Conservation (phyloP, 805 yeast genomes). For the Lachancea fermentati region DNA sequence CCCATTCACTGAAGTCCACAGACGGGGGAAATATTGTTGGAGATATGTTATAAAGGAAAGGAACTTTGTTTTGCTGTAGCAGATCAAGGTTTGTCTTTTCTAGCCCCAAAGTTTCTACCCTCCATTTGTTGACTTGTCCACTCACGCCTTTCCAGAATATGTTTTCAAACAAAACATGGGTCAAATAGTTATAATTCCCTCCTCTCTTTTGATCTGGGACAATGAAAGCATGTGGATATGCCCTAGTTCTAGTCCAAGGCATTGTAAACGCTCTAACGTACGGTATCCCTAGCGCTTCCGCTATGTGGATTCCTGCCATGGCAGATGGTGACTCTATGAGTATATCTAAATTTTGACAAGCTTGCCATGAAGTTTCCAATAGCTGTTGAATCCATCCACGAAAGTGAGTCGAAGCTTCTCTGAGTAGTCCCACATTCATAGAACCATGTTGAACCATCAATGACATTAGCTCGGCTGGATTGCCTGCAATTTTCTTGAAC, state of each 20-base stretch:
- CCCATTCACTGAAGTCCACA: constrained; percentile 91
- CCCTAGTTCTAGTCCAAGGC: constrained; percentile 97
- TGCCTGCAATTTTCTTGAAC: constrained; percentile 79
- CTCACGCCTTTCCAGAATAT: constrained; percentile 91
- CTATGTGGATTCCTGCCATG: constrained; percentile 92
- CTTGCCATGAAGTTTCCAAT: constrained; percentile 71
- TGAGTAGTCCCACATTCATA: constrained; percentile 72
- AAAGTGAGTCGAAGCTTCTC: constrained; percentile 78
- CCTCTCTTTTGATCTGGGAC: constrained; percentile 92
- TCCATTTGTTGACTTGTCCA: constrained; percentile 83
- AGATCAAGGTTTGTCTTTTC: constrained; percentile 64
- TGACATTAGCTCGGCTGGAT: constrained; percentile 87
- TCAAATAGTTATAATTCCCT: constrained; percentile 86
- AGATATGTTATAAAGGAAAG: constrained; percentile 84
- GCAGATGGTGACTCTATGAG: constrained; percentile 94
- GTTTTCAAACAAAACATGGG: constrained; percentile 89
- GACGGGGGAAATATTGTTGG: constrained; percentile 89
- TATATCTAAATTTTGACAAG: constrained; percentile 75
- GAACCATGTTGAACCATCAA: constrained; percentile 89
- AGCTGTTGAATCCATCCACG: constrained; percentile 78
- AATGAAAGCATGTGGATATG: constrained; percentile 94
- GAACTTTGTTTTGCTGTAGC: constrained; percentile 73
- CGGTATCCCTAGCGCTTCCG: constrained; percentile 85
- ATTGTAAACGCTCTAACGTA: constrained; percentile 93
- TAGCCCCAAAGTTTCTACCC: constrained; percentile 58